Base-by-base conservation (phyloP, 129 eudicot species). In the Dittrichia graveolens region DNA sequence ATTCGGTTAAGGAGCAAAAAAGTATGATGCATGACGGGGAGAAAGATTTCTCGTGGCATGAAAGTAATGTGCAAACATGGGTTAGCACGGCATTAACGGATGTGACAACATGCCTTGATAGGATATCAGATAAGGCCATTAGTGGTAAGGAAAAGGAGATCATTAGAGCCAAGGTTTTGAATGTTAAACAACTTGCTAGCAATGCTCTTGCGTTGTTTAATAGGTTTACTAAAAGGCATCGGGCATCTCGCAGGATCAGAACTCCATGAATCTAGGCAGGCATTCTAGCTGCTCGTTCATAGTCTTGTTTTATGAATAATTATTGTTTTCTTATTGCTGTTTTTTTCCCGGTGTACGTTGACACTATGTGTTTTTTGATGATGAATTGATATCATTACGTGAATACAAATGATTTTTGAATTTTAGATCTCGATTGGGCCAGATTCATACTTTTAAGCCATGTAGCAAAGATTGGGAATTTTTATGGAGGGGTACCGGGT, bases 31-130 rank as follows among this genome's bases (percentile, higher is more conserved):
- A 41, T 0, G 80, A 86, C 5, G 87, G 72, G 12, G 83, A 73
- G 41, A 79, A 75, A 15, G 16, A 85, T 3, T 91, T 91, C 15
- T 61, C 79, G 0, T 91, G 97, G 97, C 92, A 86, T 34, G 83
- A 82, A 43, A 88, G 88, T 73, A 91, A 91, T 62, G 85, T 91
- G 34, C 75, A 80, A 5, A 84, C 89, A 0, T 91, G 97, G 97
- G 79, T 87, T 62, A 88, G 97, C 69, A 81, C 97, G 0, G 97
- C 96, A 8, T 71, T 86, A 13, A 84, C 97, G 0, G 96, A 88
- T 56, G 82, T 84, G 62, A 81, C 83, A 4, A 31, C 75, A 0
- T 91, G 97, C 41, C 71, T 89, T 3, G 91, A 86, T 67, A 82
- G 80, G 69, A 78, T 91, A 63, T 81, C 84, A 1, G 91, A 85